A percentile compares a stretch with the other conserved stretches of the same genome.
These are phyloP conservation scores for Heterobasidion annosum DNA, from an alignment of 1,284 basidiomycete genomes.

Conservation along the genomic window DNA sequence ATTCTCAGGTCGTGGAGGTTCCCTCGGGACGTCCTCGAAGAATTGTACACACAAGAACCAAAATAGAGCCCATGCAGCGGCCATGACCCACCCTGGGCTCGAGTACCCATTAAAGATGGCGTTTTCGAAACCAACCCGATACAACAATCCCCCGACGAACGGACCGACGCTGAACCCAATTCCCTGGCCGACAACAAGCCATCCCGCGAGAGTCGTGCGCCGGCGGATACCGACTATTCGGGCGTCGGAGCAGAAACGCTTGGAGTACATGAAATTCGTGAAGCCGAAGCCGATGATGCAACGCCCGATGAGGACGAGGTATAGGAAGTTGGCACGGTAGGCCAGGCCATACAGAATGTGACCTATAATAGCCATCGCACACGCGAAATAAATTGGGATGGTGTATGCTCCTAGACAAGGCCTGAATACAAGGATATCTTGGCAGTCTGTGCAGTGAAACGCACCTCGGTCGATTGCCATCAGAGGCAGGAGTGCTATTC, in stretches of 20 bases:
- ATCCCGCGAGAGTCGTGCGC: constrained; percentile 53
- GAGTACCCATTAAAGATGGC: constrained; percentile 53
- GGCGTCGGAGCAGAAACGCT: constrained; percentile 54
- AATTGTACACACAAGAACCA: constrained; percentile 31
- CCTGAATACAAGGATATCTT: too few species aligned
- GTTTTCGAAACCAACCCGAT: constrained; percentile 42
- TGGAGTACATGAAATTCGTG: constrained; percentile 36
- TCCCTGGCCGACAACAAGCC: constrained; percentile 55
- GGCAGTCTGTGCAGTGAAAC: neutral
- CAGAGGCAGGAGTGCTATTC: constrained; percentile 48
- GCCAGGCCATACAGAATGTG: constrained; percentile 35
- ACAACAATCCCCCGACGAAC: constrained; percentile 55
- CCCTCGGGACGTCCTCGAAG: constrained; percentile 43
- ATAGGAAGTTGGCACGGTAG: constrained; percentile 34
- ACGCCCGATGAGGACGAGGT: constrained; percentile 38
- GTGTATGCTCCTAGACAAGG: constrained; percentile 39
- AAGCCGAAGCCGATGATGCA: constrained; percentile 38
- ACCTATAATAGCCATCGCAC: constrained; percentile 29
- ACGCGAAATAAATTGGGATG: constrained; percentile 33
- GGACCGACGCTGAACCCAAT: constrained; percentile 59
- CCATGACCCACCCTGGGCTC: constrained; percentile 61
- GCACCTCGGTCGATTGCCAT: constrained; percentile 47
- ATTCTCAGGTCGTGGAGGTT: neutral
- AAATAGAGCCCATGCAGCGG: constrained; percentile 42
- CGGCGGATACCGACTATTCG: constrained; percentile 59